These are phyloP conservation scores for Falciphora oryzae DNA, from an alignment of 2,329 filamentous ascomycete genomes.

Conservation along the genomic window DNA sequence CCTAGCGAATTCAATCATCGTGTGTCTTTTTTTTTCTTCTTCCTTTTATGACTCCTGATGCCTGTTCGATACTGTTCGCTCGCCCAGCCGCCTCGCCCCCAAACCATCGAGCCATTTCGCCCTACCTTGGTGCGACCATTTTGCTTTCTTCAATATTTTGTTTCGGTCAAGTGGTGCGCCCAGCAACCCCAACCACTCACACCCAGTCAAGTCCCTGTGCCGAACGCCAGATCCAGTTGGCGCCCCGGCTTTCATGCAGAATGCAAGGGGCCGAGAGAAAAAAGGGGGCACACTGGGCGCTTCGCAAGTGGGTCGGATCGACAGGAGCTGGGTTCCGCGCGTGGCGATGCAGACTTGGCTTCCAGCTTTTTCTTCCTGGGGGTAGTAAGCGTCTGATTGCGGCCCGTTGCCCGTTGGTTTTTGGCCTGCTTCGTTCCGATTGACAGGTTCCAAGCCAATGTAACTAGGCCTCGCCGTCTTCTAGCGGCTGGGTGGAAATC, in stretches of 20 bases:
- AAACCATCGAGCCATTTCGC: too few species aligned
- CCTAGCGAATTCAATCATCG: too few species aligned
- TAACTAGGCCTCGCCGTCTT: not conserved
- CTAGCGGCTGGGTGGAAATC: not conserved
- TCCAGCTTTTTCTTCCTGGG: too few species aligned
- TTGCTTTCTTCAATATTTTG: not conserved
- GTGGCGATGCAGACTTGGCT: not conserved
- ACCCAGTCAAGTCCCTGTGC: not conserved
- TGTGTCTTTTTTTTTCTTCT: not conserved
- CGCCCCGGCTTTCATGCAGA: not conserved
- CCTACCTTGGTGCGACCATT: too few species aligned
- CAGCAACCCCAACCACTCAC: slow-evolving; percentile 1
- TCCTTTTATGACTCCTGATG: too few species aligned
- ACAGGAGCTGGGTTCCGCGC: not conserved
- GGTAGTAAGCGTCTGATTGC: not conserved
- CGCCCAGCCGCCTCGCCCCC: too few species aligned
- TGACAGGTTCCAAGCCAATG: not conserved
- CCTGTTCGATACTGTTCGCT: too few species aligned
- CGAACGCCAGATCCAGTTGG: not conserved
- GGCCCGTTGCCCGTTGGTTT: not conserved
- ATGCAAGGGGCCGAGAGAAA: not conserved
- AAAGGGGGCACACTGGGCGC: not conserved
- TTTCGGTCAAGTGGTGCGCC: not conserved
- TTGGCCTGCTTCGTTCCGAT: not conserved
- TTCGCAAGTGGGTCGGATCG: not conserved